Evolutionary conservation across 1,284 basidiomycete species (phyloP).

Genomic region (Boletus subluridellus): DNA sequence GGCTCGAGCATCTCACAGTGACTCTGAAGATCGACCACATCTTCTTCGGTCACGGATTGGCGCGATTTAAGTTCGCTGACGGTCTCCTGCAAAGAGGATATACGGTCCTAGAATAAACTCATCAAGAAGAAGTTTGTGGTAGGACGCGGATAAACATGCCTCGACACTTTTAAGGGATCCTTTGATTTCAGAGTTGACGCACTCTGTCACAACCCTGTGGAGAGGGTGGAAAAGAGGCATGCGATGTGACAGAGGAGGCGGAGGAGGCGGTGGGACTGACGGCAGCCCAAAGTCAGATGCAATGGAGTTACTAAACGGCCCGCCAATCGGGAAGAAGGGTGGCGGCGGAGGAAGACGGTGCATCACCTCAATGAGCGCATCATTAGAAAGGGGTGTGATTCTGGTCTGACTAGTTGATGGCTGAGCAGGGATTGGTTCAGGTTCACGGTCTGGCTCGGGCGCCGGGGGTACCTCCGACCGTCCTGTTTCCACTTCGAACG

Average conservation of each 20-base stretch:
- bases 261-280: conserved; percentile 11
- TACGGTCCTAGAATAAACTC: conserved; percentile 20
- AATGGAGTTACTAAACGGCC: conserved; percentile 26
- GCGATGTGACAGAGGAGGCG: conserved; percentile 1
- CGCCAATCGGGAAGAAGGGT: conserved; percentile 19
- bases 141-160: conserved; percentile 1
- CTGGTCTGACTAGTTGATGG: conserved; percentile 4
- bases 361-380: conserved; percentile 17
- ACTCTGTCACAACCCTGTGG: conserved; percentile 20
- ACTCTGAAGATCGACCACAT: conserved; percentile 42
- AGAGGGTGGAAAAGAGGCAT: conserved; percentile 16
- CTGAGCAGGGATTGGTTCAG: background rate
- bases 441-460: background rate
- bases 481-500: conserved; percentile 12
- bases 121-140: background rate
- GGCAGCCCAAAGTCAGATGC: conserved; percentile 22
- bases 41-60: conserved; percentile 30
- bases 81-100: conserved; percentile 22
- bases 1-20: conserved; percentile 43
- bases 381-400: conserved; percentile 4
- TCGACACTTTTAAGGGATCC: conserved; percentile 24
- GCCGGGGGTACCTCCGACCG: conserved; percentile 9
- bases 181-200: conserved; percentile 24
- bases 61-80: conserved; percentile 24
- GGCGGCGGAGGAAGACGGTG: conserved; percentile 20